Base-by-base conservation (phyloP, 805 yeast genomes). In the Metschnikowia gruessii region DNA sequence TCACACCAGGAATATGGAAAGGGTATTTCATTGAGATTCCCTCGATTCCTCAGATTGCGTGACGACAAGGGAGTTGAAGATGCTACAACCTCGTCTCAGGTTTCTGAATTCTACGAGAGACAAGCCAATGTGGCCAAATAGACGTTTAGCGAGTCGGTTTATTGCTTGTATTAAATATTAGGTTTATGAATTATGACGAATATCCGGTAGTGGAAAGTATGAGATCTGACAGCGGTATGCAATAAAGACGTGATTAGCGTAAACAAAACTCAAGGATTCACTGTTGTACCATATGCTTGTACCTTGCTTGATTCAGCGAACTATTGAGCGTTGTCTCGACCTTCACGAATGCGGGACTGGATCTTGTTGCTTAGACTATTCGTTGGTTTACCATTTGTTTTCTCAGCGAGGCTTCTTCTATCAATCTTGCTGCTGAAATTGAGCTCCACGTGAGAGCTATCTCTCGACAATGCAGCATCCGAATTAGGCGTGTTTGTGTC, bases 1-100 rank as follows among this genome's bases (percentile, higher is more conserved):
- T 96, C 94, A 4, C 77, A 77, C 24, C 73, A 75, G 22, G 79
- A 79, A 41, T 77, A 82, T 48, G 95, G 89, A 1, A 83, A 83
- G 61, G 98, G 98, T 24, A 80, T 91, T 2, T 87, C 96, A 3
- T 69, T 91, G 46, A 72, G 98, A 56, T 91, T 91, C 59, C 98
- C 98, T 2, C 72, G 98, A 53, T 90, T 91, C 53, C 60, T 91
- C 2, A 72, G 95, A 46, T 72, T 86, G 17, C 76, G 98, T 61
- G 96, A 89, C 35, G 98, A 91, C 59, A 91, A 91, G 62, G 77
- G 78, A 0, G 78, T 85, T 0, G 94, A 87, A 56, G 96, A 91
- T 61, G 92, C 95, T 3, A 91, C 97, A 0, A 78, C 84, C 0
- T 81, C 94, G 29, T 85, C 85, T 18, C 95, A 90, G 65, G 81